Base-by-base conservation (phyloP, 805 yeast genomes). In the Saccharomycopsis lassenensis region DNA sequence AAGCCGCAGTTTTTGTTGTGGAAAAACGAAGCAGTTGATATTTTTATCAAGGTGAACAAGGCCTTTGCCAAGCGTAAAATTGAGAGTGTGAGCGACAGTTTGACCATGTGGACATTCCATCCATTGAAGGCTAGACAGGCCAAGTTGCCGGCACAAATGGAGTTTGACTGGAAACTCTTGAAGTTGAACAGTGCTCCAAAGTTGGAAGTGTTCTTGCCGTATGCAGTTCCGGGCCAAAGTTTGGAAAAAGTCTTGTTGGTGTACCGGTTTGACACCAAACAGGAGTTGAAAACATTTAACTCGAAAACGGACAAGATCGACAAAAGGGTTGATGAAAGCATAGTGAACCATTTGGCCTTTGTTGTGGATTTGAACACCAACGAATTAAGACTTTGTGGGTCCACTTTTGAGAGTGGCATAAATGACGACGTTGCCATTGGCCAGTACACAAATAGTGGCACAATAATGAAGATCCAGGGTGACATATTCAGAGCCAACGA, bases 1-100 rank as follows among this genome's bases (percentile, higher is more conserved):
- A 79, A 74, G 55, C 83, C 87, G 22, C 61, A 73, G 29, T 79
- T 78, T 46, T 53, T 74, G 15, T 69, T 75, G 41, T 87, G 95
- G 95, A 83, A 82, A 55, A 89, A 85, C 56, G 68, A 67, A 21
- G 94, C 94, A 5, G 74, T 87, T 48, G 84, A 84, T 47, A 64
- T 63, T 34, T 86, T 75, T 55, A 80, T 79, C 20, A 71, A 71
- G 39, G 78, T 83, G n/a, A 85, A 87, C 58, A 74, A 76, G 50
- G 76, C 85, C 2, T 87, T 87, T 62, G 89, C 94, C 2, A 52
- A 62, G 14, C 64, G 63, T 22, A 63, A 76, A 45, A 51, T 84
- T 31, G 59, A 56, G 23, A 48, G 63, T 10, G 59, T 74, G 8
- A 62, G 62, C 39, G 59, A 62, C 28, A 50, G 56, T 11, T 60